A percentile compares a stretch with the other conserved stretches of the same genome.
phyloP scores from a whole-genome alignment of 2,329 filamentous ascomycete genomes.

The Aspergillus ruber region DNA sequence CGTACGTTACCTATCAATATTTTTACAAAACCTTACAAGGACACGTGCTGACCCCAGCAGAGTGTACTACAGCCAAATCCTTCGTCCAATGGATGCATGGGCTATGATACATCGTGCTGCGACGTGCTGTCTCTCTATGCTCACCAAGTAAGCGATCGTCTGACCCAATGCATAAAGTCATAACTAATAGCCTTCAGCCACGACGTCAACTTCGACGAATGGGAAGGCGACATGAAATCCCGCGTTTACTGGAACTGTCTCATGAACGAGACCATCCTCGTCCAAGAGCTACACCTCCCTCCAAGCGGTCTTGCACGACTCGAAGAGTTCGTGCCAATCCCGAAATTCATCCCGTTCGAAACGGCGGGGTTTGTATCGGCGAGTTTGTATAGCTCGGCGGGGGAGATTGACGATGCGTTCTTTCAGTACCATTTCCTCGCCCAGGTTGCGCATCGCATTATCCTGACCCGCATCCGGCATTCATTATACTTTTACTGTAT shows the following conservation, averaged over 20 bases:
- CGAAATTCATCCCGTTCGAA: constrained; percentile 46
- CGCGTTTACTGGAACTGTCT: constrained; percentile 51
- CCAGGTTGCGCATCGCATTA: constrained; percentile 51
- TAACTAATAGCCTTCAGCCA: constrained; percentile 21
- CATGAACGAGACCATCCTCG: constrained; percentile 52
- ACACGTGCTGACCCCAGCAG: constrained; percentile 14
- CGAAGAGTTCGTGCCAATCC: constrained; percentile 48
- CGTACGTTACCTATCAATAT: constrained; percentile 20
- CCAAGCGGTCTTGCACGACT: constrained; percentile 46
- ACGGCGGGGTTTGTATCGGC: constrained; percentile 26
- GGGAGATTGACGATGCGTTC: constrained; percentile 46
- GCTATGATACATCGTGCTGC: constrained; percentile 48
- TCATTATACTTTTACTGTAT: constrained; percentile 45
- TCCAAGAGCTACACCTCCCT: constrained; percentile 49
- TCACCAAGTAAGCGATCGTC: constrained; percentile 35
- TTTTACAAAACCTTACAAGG: neutral
- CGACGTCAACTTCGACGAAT: constrained; percentile 42
- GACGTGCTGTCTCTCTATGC: constrained; percentile 43
- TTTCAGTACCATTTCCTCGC: constrained; percentile 54
- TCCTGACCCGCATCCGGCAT: constrained; percentile 48
- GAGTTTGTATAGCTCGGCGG: constrained; percentile 19
- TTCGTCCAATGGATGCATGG: constrained; percentile 51
- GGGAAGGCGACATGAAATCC: constrained; percentile 52
- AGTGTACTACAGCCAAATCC: constrained; percentile 46
- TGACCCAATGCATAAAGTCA: neutral